Base-by-base conservation (phyloP, 164 flowering plant species). In the Liquidambar formosana region DNA sequence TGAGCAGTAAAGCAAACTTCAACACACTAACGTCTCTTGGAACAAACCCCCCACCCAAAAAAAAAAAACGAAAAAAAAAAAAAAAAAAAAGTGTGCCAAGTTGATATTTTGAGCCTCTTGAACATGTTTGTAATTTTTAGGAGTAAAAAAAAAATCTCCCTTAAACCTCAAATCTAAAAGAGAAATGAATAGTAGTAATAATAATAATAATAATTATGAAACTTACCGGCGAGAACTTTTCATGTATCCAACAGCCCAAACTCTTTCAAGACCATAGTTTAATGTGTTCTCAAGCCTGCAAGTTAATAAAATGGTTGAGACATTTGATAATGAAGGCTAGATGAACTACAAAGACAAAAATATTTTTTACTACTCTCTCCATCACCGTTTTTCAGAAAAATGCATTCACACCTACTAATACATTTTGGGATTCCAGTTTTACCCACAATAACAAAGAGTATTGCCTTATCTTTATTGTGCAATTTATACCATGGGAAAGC, bases 191-290 rank as follows among this genome's bases (percentile, higher is more conserved):
- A 43, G 33, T 1, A 57, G 47, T 26, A 53, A 63, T 12, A 56
- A 10, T 2, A 54, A 41, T 12, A 33, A 21, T 5, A 41, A 69
- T 19, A 48, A 12, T 18, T 1, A 64, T 15, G 25, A 70, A 27
- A 76, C 82, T 79, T 75, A 94, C 98, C 92, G 75, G 25, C 92
- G 84, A 41, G 98, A 94, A 69, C 90, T 73, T 79, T 87, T 90
- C 78, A 89, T 82, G 80, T 80, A 94, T 48, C 91, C 98, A 79
- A 94, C 66, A 59, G 97, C 92, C 98, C 98, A 94, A 64, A 92
- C 96, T 78, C 98, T 85, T 73, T 90, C 97, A 75, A 94, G 92
- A 53, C 94, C 94, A 80, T 92, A 92, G 76, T 92, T 90, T 75
- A 92, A 77, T 53, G 97, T 94, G 77, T 92, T 94, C 77, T 90